phyloP scores from a whole-genome alignment of 2,329 filamentous ascomycete genomes.

The Sporothrix inflata region DNA sequence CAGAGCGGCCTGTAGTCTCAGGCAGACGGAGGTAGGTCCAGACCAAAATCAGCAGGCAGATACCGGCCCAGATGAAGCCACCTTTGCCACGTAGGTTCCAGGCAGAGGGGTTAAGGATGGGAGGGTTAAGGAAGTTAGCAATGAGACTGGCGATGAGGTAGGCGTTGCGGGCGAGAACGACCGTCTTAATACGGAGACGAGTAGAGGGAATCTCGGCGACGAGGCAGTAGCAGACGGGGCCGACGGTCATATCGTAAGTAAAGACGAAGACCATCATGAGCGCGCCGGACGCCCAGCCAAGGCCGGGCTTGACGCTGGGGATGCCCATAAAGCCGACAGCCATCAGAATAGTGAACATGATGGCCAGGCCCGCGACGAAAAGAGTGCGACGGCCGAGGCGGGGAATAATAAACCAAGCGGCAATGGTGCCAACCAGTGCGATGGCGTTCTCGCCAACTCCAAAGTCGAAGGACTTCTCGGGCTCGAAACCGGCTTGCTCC shows the following conservation, averaged over 20 bases:
- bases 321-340: constrained; percentile 35
- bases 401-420: constrained; percentile 32
- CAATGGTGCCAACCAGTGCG: constrained; percentile 29
- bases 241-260: constrained; percentile 44
- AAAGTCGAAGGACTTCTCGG: constrained; percentile 40
- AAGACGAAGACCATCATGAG: constrained; percentile 32
- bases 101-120: constrained; percentile 45
- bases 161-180: constrained; percentile 39
- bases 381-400: constrained; percentile 31
- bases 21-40: constrained; percentile 59
- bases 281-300: constrained; percentile 24
- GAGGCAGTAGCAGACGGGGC: constrained; percentile 44
- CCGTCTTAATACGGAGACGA: constrained; percentile 42
- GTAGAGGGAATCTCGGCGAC: constrained; percentile 43
- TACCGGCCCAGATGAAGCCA: constrained; percentile 51
- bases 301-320: not conserved
- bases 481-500: constrained; percentile 39
- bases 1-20: constrained; percentile 52
- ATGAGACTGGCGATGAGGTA: constrained; percentile 39
- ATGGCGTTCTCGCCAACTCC: constrained; percentile 42
- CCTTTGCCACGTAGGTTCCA: constrained; percentile 54
- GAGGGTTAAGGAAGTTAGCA: constrained; percentile 40
- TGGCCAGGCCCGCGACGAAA: constrained; percentile 29
- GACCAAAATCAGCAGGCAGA: constrained; percentile 49
- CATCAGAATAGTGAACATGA: constrained; percentile 31